phyloP scores from a whole-genome alignment of 1,284 basidiomycete species.

The Xanthoconium separans region DNA sequence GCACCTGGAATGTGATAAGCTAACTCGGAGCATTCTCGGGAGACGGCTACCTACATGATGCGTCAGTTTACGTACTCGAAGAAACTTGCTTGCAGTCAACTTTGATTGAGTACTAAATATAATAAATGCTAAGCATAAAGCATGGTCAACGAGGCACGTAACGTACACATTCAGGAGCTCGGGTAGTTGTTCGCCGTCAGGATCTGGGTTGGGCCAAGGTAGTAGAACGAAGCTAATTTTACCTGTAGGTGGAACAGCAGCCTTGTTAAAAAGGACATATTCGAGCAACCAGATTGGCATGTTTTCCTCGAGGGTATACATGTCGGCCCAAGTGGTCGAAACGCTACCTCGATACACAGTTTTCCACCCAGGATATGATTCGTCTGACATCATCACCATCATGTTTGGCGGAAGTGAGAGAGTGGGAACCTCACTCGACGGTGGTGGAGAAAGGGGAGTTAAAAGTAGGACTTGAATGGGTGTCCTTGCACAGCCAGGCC shows the following conservation, averaged over 20 bases:
- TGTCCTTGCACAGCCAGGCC: slow-evolving; percentile 38
- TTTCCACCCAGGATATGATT: slow-evolving; percentile 76
- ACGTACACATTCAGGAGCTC: slow-evolving; percentile 60
- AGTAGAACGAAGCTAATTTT: slow-evolving; percentile 90
- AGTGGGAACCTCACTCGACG: slow-evolving; percentile 71
- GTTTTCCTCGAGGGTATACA: slow-evolving; percentile 68
- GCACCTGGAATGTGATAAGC: slow-evolving; percentile 51
- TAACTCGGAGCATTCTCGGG: background rate
- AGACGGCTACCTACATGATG: slow-evolving; percentile 61
- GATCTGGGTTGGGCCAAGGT: slow-evolving; percentile 65
- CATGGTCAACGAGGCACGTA: background rate
- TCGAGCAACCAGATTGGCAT: slow-evolving; percentile 91
- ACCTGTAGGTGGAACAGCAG: slow-evolving; percentile 44
- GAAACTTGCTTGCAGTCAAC: slow-evolving; percentile 82
- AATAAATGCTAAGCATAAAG: slow-evolving; percentile 11
- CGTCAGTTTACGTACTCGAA: slow-evolving; percentile 84
- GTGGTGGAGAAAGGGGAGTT: slow-evolving; percentile 68
- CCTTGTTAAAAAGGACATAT: slow-evolving; percentile 75
- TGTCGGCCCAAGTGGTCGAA: slow-evolving; percentile 62
- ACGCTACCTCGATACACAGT: slow-evolving; percentile 77
- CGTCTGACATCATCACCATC: slow-evolving; percentile 80
- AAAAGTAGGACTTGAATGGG: slow-evolving; percentile 68
- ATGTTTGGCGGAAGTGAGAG: slow-evolving; percentile 65
- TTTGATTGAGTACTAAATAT: slow-evolving; percentile 68
- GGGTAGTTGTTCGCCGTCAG: slow-evolving; percentile 59